A percentile compares a stretch with the other conserved stretches of the same genome.
Evolutionary conservation across 2,329 filamentous ascomycete genomes (phyloP).

Genomic region (Paraphoma sp.): DNA sequence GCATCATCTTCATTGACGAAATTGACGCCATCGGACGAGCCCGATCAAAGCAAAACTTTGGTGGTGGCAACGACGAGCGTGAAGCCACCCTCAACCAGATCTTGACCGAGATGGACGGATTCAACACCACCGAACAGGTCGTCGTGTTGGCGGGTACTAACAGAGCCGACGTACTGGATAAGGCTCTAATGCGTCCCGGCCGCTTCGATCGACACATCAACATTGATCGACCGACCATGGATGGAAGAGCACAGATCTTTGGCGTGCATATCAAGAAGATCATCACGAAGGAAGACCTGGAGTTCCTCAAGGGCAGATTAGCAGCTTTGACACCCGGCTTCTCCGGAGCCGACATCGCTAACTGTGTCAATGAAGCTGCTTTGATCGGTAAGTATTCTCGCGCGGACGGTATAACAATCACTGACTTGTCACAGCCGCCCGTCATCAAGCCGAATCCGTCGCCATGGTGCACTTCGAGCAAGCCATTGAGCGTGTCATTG

Average conservation of each 20-base stretch:
- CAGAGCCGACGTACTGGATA: constrained; percentile 90
- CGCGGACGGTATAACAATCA: constrained; percentile 2
- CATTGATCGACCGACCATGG: constrained; percentile 96
- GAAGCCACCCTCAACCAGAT: constrained; percentile 98
- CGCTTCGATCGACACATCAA: constrained; percentile 96
- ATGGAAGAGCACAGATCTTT: constrained; percentile 95
- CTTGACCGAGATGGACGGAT: constrained; percentile 98
- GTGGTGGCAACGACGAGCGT: constrained; percentile 94
- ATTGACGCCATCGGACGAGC: constrained; percentile 97
- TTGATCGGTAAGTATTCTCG: constrained; percentile 79
- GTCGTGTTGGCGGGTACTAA: constrained; percentile 98
- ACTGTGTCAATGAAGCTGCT: constrained; percentile 97
- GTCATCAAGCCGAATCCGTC: constrained; percentile 79
- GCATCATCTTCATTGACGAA: constrained; percentile 99
- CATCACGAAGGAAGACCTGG: constrained; percentile 87
- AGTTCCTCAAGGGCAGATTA: constrained; percentile 85
- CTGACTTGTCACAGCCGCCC: constrained; percentile 72
- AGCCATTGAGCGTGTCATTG: constrained; percentile 96
- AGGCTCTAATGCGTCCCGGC: constrained; percentile 93
- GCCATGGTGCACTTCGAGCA: constrained; percentile 93
- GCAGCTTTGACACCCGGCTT: constrained; percentile 95
- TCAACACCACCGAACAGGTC: constrained; percentile 95
- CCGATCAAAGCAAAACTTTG: constrained; percentile 80
- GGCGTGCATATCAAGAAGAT: constrained; percentile 93
- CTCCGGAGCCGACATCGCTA: constrained; percentile 96